phyloP scores from a whole-genome alignment of 306 rosid species.

The Abrus precatorius region DNA sequence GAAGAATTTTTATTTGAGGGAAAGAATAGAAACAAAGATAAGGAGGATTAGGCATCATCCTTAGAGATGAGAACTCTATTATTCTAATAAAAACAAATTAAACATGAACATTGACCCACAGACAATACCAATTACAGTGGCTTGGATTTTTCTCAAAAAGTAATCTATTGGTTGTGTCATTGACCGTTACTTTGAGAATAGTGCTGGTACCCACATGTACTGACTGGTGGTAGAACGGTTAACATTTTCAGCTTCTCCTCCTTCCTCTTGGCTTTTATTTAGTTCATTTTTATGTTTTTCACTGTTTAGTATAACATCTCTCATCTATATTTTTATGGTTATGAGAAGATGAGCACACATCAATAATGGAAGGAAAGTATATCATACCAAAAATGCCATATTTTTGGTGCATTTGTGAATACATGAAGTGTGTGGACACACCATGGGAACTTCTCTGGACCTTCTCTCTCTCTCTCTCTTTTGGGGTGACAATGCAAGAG shows the following conservation, averaged over 20 bases:
- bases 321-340: not conserved
- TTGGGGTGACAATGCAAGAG: not conserved
- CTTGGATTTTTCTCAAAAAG: constrained; percentile 6
- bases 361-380: constrained; percentile 5
- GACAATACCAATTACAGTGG: not conserved
- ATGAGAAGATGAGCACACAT: constrained; percentile 3
- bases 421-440: not conserved
- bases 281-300: not conserved
- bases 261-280: not conserved
- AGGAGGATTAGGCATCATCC: not conserved
- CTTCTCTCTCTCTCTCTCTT: too few species aligned
- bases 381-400: not conserved
- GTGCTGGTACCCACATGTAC: not conserved
- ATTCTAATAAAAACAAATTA: not conserved
- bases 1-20: not conserved
- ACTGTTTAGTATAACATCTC: not conserved
- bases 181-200: not conserved
- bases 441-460: not conserved
- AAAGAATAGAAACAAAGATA: constrained; percentile 19
- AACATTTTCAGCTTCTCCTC: not conserved
- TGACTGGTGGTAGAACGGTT: constrained; percentile 2
- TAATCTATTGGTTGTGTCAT: not conserved
- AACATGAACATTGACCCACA: not conserved
- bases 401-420: not conserved
- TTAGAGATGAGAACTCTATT: not conserved